These are phyloP conservation scores for Lasiosphaeriaceae sp. DNA, from an alignment of 495 filamentous ascomycete genomes.

Conservation along the genomic window DNA sequence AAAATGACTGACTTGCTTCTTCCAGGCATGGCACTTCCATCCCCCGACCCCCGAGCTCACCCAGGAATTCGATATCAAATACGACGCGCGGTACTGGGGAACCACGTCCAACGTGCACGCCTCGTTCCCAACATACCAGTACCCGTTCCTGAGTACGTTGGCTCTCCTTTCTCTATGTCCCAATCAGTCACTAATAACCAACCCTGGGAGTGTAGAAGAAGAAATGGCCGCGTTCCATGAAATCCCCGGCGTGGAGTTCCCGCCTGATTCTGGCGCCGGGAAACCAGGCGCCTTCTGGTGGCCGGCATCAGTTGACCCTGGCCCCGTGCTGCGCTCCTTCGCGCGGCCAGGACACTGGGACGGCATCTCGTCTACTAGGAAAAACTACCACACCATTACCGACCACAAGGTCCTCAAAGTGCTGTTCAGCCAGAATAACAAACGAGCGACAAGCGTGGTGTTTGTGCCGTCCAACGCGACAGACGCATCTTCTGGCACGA, in stretches of 20 bases:
- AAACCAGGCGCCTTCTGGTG: slow-evolving; percentile 36
- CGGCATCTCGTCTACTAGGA: slow-evolving; percentile 16
- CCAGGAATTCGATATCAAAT: slow-evolving; percentile 30
- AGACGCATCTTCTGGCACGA: not conserved
- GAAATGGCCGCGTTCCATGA: slow-evolving; percentile 34
- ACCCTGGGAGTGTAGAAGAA: no score
- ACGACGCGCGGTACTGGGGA: slow-evolving; percentile 35
- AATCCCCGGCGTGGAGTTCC: slow-evolving; percentile 35
- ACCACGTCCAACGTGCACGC: slow-evolving; percentile 33
- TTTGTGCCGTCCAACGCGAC: slow-evolving; percentile 17
- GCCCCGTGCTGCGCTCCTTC: slow-evolving; percentile 32
- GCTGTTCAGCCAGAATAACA: slow-evolving; percentile 14
- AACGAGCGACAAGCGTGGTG: slow-evolving; percentile 26
- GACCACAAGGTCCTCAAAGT: slow-evolving; percentile 34
- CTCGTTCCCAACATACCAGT: slow-evolving; percentile 34
- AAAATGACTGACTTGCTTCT: no score
- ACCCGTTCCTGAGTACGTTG: slow-evolving; percentile 27
- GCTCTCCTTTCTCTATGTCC: not conserved
- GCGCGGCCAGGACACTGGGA: slow-evolving; percentile 37
- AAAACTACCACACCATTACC: slow-evolving; percentile 37
- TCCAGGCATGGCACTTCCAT: slow-evolving; percentile 35
- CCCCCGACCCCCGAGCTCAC: slow-evolving; percentile 25
- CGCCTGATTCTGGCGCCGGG: slow-evolving; percentile 34
- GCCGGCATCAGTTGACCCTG: slow-evolving; percentile 36
- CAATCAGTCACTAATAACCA: no score